Evolutionary conservation across 2,329 filamentous ascomycete species (phyloP).

Genomic region (Graphilbum fragrans): DNA sequence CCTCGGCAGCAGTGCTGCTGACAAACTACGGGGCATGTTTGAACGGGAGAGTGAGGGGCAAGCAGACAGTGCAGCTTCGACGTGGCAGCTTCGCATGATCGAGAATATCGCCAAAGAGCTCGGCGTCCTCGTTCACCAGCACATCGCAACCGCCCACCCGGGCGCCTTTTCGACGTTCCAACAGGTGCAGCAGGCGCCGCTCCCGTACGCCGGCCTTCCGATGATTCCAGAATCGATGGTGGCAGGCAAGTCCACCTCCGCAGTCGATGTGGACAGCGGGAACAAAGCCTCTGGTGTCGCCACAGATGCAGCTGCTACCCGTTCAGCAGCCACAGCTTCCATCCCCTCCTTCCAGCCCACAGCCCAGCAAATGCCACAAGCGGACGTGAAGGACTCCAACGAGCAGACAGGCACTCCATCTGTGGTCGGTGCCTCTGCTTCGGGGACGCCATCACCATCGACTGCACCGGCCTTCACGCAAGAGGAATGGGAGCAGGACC

Average conservation of each 20-base stretch:
- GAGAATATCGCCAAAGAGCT: conserved; percentile 81
- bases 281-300: conserved; percentile 3
- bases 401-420: conserved; percentile 9
- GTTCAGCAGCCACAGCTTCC: conserved; percentile 21
- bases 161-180: conserved; percentile 80
- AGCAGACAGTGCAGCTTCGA: conserved; percentile 18
- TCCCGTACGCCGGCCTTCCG: conserved; percentile 70
- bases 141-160: conserved; percentile 62
- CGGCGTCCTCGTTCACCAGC: conserved; percentile 68
- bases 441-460: background rate
- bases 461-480: conserved; percentile 35
- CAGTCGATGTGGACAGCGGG: too few species aligned
- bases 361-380: conserved; percentile 24
- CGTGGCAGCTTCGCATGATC: conserved; percentile 67
- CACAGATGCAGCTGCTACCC: conserved; percentile 7
- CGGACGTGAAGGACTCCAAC: conserved; percentile 19
- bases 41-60: conserved; percentile 15
- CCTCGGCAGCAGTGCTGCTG: background rate
- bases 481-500: conserved; percentile 87
- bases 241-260: too few species aligned
- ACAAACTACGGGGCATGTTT: conserved; percentile 10
- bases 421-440: background rate
- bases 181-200: conserved; percentile 47
- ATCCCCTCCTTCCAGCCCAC: conserved; percentile 38
- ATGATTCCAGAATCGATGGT: conserved; percentile 35